phyloP scores from a whole-genome alignment of 2,329 filamentous ascomycete species.

The Massarina eburnea region DNA sequence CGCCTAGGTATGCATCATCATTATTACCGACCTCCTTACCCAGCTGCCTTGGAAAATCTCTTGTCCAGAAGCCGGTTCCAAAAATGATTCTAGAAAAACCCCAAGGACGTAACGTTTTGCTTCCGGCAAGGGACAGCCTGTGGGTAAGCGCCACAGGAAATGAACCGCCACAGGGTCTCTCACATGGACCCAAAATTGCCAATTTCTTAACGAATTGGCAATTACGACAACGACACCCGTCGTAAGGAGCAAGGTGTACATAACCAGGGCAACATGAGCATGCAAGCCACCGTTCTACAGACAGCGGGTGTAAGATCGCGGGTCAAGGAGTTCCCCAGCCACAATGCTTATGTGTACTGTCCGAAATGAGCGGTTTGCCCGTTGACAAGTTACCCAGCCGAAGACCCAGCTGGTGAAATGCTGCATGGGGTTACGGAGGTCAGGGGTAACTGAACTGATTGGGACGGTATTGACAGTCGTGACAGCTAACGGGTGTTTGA shows the following conservation, averaged over 20 bases:
- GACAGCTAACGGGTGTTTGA: conserved; percentile 2
- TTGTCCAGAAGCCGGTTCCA: not conserved
- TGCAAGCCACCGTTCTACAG: not conserved
- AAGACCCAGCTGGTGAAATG: not conserved
- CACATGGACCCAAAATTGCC: conserved; percentile 6
- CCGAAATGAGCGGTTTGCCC: conserved; percentile 5
- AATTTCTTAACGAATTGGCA: conserved; percentile 8
- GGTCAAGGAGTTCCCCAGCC: not conserved
- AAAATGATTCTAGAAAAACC: not conserved
- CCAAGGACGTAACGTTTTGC: not conserved
- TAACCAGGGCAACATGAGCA: not conserved
- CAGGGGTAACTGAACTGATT: not conserved
- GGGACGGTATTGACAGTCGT: not conserved
- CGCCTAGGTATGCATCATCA: not conserved
- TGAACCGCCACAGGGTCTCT: conserved; percentile 1
- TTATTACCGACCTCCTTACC: not conserved
- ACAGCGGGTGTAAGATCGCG: conserved; percentile 1
- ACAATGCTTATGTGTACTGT: conserved; percentile 4
- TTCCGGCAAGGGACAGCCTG: not conserved
- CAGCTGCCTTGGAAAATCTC: not conserved
- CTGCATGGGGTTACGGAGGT: not conserved
- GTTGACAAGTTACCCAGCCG: not conserved
- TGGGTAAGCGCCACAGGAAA: not conserved
- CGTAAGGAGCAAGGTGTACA: not conserved
- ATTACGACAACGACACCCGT: conserved; percentile 7